These are phyloP conservation scores for Kokia cookei DNA, from an alignment of 441 rosid genomes.

Conservation along the genomic window DNA sequence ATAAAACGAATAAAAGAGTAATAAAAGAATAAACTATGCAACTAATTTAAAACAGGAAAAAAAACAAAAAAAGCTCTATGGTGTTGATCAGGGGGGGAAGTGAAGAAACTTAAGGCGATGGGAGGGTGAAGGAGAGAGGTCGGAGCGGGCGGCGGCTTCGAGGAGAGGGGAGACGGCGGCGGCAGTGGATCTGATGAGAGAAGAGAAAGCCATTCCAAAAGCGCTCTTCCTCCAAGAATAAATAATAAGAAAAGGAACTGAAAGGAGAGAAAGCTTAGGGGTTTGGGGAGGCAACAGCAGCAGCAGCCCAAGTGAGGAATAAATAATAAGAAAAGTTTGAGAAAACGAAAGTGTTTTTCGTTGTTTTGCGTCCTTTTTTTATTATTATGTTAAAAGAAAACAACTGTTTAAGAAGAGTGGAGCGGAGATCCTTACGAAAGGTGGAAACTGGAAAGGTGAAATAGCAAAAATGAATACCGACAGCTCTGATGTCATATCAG, in stretches of 20 bases:
- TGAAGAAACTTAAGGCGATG: conserved; percentile 43
- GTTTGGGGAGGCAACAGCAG: conserved; percentile 15
- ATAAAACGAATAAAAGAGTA: neutral
- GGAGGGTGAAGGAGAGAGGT: conserved; percentile 29
- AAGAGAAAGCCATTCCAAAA: conserved; percentile 53
- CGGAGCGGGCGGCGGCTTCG: conserved; percentile 23
- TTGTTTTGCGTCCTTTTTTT: neutral
- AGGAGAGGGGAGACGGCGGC: conserved; percentile 17
- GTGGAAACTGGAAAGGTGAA: neutral
- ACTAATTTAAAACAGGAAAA: neutral
- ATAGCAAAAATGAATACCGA: neutral
- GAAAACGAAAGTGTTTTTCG: neutral
- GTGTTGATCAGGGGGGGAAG: neutral
- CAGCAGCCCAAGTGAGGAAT: neutral
- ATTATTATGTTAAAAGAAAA: neutral
- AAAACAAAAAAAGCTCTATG: neutral
- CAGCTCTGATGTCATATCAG: neutral
- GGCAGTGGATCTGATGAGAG: conserved; percentile 55
- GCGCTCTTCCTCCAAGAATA: conserved; percentile 4
- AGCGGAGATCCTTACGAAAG: neutral
- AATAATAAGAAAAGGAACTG: conserved; percentile 7
- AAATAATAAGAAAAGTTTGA: neutral
- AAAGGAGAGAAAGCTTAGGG: conserved; percentile 18
- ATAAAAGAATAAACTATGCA: neutral
- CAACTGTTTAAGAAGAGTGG: neutral